These are phyloP conservation scores for Rhizophagus sp. DNA, from an alignment of 192 early-diverging fungal genomes.

Conservation along the genomic window DNA sequence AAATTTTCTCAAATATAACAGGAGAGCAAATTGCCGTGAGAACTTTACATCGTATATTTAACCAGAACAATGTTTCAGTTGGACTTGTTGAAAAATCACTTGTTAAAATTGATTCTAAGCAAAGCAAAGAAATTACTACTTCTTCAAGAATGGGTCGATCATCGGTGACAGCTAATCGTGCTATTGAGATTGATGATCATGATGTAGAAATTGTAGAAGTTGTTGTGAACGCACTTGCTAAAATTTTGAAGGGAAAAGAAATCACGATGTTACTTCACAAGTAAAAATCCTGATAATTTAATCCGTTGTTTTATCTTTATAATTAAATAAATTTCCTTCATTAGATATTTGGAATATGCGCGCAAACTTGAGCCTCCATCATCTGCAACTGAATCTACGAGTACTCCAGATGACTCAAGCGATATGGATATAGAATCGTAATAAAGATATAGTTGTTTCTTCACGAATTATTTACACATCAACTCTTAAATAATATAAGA, in stretches of 20 bases:
- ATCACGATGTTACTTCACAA: neutral
- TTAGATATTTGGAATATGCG: constrained; percentile 10
- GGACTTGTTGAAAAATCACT: neutral
- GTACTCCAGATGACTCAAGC: neutral
- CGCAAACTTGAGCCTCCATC: neutral
- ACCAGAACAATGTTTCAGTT: constrained; percentile 1
- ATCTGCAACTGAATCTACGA: neutral
- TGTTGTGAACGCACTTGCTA: neutral
- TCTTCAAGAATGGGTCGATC: neutral
- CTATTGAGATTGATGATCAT: neutral
- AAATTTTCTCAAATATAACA: neutral
- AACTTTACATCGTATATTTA: neutral
- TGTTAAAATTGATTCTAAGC: neutral
- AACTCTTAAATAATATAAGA: neutral
- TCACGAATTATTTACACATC: neutral
- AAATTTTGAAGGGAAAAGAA: constrained; percentile 5
- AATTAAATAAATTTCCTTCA: neutral
- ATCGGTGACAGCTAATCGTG: neutral
- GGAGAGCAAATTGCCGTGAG: neutral
- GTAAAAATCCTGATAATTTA: neutral
- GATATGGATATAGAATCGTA: neutral
- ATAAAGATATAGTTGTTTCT: neutral
- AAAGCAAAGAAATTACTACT: neutral
- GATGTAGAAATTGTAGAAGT: constrained; percentile 1
- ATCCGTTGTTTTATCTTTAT: neutral